phyloP scores from a whole-genome alignment of 768 basidiomycete genomes.

The Pholiota microspora region DNA sequence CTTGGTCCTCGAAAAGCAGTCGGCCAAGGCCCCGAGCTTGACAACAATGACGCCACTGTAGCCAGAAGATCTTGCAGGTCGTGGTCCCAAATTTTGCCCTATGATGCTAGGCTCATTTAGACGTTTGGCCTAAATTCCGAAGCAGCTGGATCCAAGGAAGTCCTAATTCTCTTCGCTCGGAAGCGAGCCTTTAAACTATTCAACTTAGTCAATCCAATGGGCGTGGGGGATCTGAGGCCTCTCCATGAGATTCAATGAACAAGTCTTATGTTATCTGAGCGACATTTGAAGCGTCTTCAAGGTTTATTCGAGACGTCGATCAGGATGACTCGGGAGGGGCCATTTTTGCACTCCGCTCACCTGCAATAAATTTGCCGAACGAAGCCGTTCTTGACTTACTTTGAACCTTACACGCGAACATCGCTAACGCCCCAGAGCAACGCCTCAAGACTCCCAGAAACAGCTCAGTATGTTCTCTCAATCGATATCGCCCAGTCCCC shows the following conservation, averaged over 20 bases:
- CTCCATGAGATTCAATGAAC: neutral
- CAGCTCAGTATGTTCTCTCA: neutral
- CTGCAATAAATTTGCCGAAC: constrained; percentile 4
- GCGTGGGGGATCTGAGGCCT: too few species aligned
- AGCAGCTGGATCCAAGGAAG: too few species aligned
- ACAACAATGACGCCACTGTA: too few species aligned
- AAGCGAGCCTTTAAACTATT: too few species aligned
- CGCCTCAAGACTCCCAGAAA: neutral
- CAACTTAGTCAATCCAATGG: too few species aligned
- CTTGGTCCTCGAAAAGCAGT: too few species aligned
- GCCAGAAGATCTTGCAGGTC: too few species aligned
- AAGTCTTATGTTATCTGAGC: neutral
- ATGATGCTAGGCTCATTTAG: too few species aligned
- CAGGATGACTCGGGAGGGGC: neutral
- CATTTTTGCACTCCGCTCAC: constrained; percentile 6
- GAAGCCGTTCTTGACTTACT: constrained; percentile 7
- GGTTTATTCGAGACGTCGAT: neutral
- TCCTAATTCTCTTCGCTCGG: too few species aligned
- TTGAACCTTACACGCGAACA: constrained; percentile 6
- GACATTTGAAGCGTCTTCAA: neutral
- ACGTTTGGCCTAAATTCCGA: too few species aligned
- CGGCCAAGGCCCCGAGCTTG: too few species aligned
- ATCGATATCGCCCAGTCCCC: neutral
- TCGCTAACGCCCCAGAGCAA: neutral
- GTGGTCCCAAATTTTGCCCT: too few species aligned